Evolutionary conservation across 2,329 filamentous ascomycete genomes (phyloP), one percentile per base, ranked within the genome.

Genomic region (Talaromyces marneffei): DNA sequence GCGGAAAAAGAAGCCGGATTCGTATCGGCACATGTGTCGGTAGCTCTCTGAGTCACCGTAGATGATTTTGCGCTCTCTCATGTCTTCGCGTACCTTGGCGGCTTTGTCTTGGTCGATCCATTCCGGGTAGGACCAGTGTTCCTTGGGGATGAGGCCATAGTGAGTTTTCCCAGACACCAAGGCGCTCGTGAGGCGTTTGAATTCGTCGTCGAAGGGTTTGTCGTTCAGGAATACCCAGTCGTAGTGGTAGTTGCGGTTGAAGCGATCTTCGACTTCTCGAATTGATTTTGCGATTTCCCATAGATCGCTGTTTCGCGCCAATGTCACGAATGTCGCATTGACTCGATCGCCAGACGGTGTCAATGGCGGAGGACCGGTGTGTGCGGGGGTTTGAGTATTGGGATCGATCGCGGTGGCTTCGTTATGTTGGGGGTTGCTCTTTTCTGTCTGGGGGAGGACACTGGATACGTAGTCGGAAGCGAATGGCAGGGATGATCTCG

Each of bases 201-300:
- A 99, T 9, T 86, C 87, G 2, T 90, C 89, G 72, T 96, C 90
- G 71, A 99, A 99, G 0, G 92, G 90, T 75, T 92, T 86, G 74
- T 99, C 94, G 78, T 99, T 99, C 64, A 99, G 81, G 80, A 99
- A 99, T 58, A 99, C 93, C 95, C 95, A 99, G 74, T 97, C 93
- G 78, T 99, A 99, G 80, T 96, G 88, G 81, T 90, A 97, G 70
- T 93, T 90, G 71, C 87, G 86, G 80, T 99, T 99, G 86, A 99
- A 99, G 72, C 94, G 90, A 77, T 99, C 94, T 78, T 99, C 94
- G 61, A 99, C 87, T 72, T 96, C 91, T 61, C 94, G 91, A 72
- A 99, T 99, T 12, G 92, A 97, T 71, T 91, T 87, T 64, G 92
- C 90, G 72, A 99, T 96, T 56, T 99, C 94, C 94, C 94, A 99